These are phyloP conservation scores for Penicillium diatomitis DNA, from an alignment of 495 filamentous ascomycete genomes.

Conservation along the genomic window DNA sequence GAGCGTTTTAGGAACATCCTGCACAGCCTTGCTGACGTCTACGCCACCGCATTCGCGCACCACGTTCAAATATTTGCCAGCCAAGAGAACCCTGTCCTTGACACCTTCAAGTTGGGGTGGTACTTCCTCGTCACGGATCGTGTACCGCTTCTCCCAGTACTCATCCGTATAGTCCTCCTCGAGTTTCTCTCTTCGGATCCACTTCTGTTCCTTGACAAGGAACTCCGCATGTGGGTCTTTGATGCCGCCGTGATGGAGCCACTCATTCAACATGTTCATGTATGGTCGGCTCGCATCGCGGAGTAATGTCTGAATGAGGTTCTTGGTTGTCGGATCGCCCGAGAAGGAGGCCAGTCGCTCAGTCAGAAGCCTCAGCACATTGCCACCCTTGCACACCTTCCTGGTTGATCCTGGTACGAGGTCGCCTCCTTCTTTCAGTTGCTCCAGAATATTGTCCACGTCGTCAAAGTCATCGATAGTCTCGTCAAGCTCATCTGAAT, in stretches of 20 bases:
- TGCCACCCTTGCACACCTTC: conserved; percentile 90
- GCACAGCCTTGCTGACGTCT: conserved; percentile 80
- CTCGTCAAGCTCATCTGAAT: conserved; percentile 70
- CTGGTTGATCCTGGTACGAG: conserved; percentile 65
- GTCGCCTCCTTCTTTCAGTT: conserved; percentile 69
- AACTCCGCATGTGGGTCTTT: conserved; percentile 93
- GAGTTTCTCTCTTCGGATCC: conserved; percentile 80
- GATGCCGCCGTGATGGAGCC: conserved; percentile 93
- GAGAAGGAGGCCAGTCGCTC: conserved; percentile 79
- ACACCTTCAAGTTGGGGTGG: conserved; percentile 88
- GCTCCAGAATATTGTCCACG: conserved; percentile 82
- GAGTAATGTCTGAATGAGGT: conserved; percentile 68
- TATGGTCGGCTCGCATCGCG: conserved; percentile 88
- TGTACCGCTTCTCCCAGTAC: conserved; percentile 98
- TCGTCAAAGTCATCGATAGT: conserved; percentile 73
- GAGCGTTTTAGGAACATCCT: conserved; percentile 82
- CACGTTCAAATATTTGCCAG: conserved; percentile 96
- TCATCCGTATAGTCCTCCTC: conserved; percentile 98
- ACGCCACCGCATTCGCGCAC: conserved; percentile 95
- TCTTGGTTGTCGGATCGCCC: conserved; percentile 80
- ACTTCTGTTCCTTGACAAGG: conserved; percentile 89
- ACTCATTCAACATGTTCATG: conserved; percentile 97
- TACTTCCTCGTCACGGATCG: conserved; percentile 80
- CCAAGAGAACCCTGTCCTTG: conserved; percentile 86
- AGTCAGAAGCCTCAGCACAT: conserved; percentile 75